phyloP scores from a whole-genome alignment of 768 basidiomycete species.

The Calocybe cyanea region DNA sequence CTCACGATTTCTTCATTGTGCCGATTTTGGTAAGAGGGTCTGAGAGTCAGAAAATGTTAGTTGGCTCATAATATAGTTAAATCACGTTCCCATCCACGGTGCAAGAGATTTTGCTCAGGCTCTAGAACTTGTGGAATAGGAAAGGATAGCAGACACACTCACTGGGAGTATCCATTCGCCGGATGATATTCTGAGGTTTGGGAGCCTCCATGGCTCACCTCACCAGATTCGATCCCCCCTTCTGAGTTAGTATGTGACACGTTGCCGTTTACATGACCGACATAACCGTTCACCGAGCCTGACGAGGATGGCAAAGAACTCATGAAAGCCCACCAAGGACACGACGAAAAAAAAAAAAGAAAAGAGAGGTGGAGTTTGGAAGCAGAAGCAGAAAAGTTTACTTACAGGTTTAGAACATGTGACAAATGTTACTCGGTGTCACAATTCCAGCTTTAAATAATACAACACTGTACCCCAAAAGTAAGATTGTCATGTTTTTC shows the following conservation, averaged over 20 bases:
- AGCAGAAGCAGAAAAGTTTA: no score
- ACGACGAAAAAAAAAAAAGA: no score
- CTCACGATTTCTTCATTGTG: slow-evolving; percentile 78
- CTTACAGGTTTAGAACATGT: no score
- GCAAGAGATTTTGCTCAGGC: slow-evolving; percentile 1
- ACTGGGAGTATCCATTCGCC: slow-evolving; percentile 59
- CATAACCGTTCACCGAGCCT: slow-evolving; percentile 48
- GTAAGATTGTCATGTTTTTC: no score
- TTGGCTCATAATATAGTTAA: slow-evolving; percentile 6
- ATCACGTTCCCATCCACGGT: slow-evolving; percentile 14
- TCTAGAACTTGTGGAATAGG: slow-evolving; percentile 5
- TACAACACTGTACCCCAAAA: no score
- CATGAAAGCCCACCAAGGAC: slow-evolving; percentile 29
- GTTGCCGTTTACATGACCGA: slow-evolving; percentile 46
- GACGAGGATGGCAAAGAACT: slow-evolving; percentile 38
- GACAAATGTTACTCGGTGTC: no score
- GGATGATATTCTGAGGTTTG: slow-evolving; percentile 37
- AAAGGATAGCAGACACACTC: slow-evolving; percentile 27
- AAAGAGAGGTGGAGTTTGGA: no score
- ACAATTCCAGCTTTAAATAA: no score
- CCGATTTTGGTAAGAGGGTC: slow-evolving; percentile 51
- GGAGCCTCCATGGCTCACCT: slow-evolving; percentile 30
- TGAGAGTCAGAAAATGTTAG: slow-evolving; percentile 19
- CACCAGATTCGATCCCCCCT: slow-evolving; percentile 32
- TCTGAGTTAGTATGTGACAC: slow-evolving; percentile 35